These are phyloP conservation scores for Aphanomyces astaci DNA, from an alignment of 352 stramenopile species.

Conservation along the genomic window DNA sequence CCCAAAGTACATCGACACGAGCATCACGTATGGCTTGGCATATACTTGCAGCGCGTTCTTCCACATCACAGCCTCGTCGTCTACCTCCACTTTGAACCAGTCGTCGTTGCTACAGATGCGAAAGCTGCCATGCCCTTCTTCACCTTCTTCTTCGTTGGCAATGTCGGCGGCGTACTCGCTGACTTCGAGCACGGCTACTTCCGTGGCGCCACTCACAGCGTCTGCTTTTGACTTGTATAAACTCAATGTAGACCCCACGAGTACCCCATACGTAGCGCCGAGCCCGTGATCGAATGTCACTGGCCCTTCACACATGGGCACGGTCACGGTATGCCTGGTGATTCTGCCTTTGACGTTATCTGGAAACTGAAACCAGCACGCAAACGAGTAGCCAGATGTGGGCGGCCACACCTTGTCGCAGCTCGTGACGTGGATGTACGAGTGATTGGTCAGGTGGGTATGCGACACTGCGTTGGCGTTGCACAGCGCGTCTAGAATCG, in stretches of 20 bases:
- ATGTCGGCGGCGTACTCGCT: conserved; percentile 33
- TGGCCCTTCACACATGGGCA: conserved; percentile 51
- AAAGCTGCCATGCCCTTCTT: conserved; percentile 34
- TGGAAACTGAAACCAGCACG: conserved; percentile 63
- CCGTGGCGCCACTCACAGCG: conserved; percentile 31
- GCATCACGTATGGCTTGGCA: conserved; percentile 3
- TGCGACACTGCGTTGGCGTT: conserved; percentile 42
- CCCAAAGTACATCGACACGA: conserved; percentile 71
- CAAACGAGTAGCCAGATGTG: conserved; percentile 65
- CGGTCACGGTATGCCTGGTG: conserved; percentile 26
- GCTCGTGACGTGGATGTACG: conserved; percentile 51
- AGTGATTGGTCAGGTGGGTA: conserved; percentile 45
- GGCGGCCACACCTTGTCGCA: conserved; percentile 56
- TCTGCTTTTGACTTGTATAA: conserved; percentile 41
- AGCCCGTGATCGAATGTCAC: conserved; percentile 34
- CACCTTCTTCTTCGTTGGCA: too few species aligned
- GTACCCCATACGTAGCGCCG: conserved; percentile 44
- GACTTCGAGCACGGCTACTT: conserved; percentile 38
- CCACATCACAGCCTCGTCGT: conserved; percentile 23
- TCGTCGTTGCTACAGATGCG: conserved; percentile 42
- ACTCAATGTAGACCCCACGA: conserved; percentile 48
- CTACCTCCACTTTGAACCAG: conserved; percentile 25
- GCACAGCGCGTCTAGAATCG: conserved; percentile 37
- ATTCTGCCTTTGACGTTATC: background rate
- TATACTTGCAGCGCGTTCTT: background rate